Conservation (phyloP, 129 eudicot genomes). For the Solidago caesia region DNA sequence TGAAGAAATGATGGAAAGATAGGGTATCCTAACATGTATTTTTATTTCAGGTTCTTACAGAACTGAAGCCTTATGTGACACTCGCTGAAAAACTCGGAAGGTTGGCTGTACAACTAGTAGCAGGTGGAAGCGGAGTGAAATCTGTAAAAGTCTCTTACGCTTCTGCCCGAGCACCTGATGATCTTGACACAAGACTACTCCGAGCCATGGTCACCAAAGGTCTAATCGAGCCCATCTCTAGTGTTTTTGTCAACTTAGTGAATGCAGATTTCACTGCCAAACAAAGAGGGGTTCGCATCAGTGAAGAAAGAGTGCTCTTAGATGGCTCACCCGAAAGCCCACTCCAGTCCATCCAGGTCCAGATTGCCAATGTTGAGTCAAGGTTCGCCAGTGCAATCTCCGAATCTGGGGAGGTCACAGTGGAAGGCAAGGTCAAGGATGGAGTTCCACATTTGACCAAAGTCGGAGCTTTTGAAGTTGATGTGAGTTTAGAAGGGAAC, state of each 20-base stretch:
- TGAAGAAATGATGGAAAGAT: not conserved
- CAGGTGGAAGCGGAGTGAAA: constrained; percentile 97
- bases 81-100: constrained; percentile 95
- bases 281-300: constrained; percentile 82
- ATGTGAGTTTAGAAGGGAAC: constrained; percentile 91
- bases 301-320: constrained; percentile 67
- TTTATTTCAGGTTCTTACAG: constrained; percentile 66
- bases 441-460: constrained; percentile 87
- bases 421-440: constrained; percentile 86
- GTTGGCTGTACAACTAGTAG: constrained; percentile 84
- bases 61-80: constrained; percentile 76
- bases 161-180: constrained; percentile 96
- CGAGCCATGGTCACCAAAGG: constrained; percentile 99
- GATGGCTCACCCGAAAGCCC: constrained; percentile 96
- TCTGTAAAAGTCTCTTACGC: constrained; percentile 76
- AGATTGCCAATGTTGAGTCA: constrained; percentile 90
- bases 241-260: constrained; percentile 78
- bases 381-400: constrained; percentile 84
- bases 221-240: constrained; percentile 86
- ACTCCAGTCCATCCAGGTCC: constrained; percentile 82
- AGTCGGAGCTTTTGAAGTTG: constrained; percentile 94
- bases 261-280: constrained; percentile 96
- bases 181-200: constrained; percentile 90
- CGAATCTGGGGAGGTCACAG: constrained; percentile 77
- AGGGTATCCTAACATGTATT: not conserved